phyloP scores from a whole-genome alignment of 2,329 filamentous ascomycete genomes.

The Fusarium camptoceras region DNA sequence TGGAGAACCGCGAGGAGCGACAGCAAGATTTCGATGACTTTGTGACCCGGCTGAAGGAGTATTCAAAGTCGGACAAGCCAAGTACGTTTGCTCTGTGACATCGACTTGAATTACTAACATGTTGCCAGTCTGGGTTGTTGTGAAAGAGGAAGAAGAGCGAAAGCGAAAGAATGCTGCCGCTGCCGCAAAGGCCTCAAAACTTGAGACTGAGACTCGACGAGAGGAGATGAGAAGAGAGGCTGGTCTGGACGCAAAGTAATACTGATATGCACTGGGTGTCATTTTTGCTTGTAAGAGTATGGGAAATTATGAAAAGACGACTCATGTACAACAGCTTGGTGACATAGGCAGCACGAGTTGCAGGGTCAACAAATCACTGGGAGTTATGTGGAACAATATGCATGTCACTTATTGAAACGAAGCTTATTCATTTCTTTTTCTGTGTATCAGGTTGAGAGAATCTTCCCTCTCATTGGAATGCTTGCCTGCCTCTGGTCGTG shows the following conservation, averaged over 20 bases:
- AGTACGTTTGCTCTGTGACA: constrained; percentile 67
- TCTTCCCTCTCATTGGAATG: background rate
- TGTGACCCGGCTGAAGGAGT: constrained; percentile 84
- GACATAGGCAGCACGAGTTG: constrained; percentile 6
- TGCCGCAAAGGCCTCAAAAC: constrained; percentile 53
- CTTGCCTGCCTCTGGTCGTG: background rate
- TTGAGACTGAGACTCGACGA: constrained; percentile 57
- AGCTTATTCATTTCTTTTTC: background rate
- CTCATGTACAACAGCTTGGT: constrained; percentile 39
- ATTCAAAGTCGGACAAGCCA: constrained; percentile 90
- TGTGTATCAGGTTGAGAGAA: background rate
- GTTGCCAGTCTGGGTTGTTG: constrained; percentile 62
- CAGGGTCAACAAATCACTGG: constrained; percentile 15
- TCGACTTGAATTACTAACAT: constrained; percentile 21
- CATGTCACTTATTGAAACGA: constrained; percentile 12
- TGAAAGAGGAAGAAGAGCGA: constrained; percentile 61
- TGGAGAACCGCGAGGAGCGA: constrained; percentile 80
- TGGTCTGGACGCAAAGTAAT: constrained; percentile 55
- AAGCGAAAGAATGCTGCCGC: constrained; percentile 53
- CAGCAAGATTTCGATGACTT: constrained; percentile 93
- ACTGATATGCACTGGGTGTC: background rate
- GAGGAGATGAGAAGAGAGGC: constrained; percentile 64
- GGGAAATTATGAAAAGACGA: constrained; percentile 10
- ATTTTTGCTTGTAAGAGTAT: constrained; percentile 43
- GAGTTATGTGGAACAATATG: constrained; percentile 29